Base-by-base conservation (phyloP, 1,139 yeast genomes). In the Suhomyces guaymorum region DNA sequence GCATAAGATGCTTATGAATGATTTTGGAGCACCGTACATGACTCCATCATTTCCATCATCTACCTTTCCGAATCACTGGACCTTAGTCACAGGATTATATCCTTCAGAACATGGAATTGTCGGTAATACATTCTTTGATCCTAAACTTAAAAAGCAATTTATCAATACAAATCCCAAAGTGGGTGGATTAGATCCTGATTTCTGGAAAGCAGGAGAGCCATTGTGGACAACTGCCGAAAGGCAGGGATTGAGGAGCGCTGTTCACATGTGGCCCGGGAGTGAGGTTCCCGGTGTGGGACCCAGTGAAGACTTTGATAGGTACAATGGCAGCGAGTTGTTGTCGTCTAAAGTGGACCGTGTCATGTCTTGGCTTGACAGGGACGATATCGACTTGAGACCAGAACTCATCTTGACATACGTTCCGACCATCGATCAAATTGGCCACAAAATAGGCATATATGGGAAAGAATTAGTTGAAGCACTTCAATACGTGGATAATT, bases 251-350 rank as follows among this genome's bases (percentile, higher is more conserved):
- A 66, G 66, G 10, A 66, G 84, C 2, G 95, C 94, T 0, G 82
- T 87, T n/a, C 96, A 89, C 56, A 88, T 89, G 96, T 89, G 95
- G 95, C 96, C 97, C 0, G 96, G 96, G 1, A 80, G 89, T 42
- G 95, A 87, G 49, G 94, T 82, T 4, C 73, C 70, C 35, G 67
- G 78, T 3, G 47, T 64, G 3, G 71, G 70, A 5, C 67, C 61
- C 21, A 55, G 83, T 4, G 47, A 65, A 38, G 71, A 68, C 33
- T 77, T 78, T 23, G 92, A 83, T 49, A 61, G 62, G 39, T 89
- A 73, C 59, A 80, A 87, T 49, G 80, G 78, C 2, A 61, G 78
- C 2, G 95, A 86, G 55, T 47, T 71, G 2, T 62, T 88, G 16
- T 66, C 75, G 4, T 51, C 64, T 2, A 89, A 89, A 55, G 68